phyloP scores from a whole-genome alignment of 2,329 filamentous ascomycete genomes.

The Stachybotrys chlorohalonatus region DNA sequence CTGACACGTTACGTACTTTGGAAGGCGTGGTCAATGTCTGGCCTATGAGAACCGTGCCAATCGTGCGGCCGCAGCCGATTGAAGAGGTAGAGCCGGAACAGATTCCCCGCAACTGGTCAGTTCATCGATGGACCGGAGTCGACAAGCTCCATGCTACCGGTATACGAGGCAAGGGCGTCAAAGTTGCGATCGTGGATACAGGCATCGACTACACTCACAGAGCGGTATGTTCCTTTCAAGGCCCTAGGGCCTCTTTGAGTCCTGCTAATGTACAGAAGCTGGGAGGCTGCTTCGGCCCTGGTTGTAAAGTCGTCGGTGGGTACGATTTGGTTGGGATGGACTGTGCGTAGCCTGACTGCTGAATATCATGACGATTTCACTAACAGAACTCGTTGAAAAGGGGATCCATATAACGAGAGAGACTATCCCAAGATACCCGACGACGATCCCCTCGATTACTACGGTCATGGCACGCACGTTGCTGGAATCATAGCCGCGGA shows the following conservation, averaged over 20 bases:
- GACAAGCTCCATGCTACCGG: constrained; percentile 26
- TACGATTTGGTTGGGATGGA: constrained; percentile 26
- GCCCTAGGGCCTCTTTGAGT: neutral
- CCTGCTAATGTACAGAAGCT: constrained; percentile 15
- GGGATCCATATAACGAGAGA: constrained; percentile 19
- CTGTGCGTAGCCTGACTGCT: constrained; percentile 12
- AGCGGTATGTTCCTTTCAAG: constrained; percentile 15
- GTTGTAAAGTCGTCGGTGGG: constrained; percentile 27
- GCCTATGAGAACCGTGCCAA: constrained; percentile 18
- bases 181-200: constrained; percentile 29
- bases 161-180: constrained; percentile 26
- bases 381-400: constrained; percentile 5
- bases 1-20: constrained; percentile 20
- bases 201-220: constrained; percentile 30
- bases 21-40: constrained; percentile 27
- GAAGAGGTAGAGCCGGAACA: neutral
- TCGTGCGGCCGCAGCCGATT: constrained; percentile 1
- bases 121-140: constrained; percentile 30
- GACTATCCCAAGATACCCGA: constrained; percentile 21
- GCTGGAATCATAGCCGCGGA: constrained; percentile 41
- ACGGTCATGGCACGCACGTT: constrained; percentile 30
- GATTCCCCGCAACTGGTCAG: constrained; percentile 16
- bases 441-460: constrained; percentile 22
- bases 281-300: constrained; percentile 28
- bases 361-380: constrained; percentile 4